Evolutionary conservation across 1,139 yeast genomes (phyloP), one percentile per base, ranked within the genome.

Genomic region (Candida sanyaensis): DNA sequence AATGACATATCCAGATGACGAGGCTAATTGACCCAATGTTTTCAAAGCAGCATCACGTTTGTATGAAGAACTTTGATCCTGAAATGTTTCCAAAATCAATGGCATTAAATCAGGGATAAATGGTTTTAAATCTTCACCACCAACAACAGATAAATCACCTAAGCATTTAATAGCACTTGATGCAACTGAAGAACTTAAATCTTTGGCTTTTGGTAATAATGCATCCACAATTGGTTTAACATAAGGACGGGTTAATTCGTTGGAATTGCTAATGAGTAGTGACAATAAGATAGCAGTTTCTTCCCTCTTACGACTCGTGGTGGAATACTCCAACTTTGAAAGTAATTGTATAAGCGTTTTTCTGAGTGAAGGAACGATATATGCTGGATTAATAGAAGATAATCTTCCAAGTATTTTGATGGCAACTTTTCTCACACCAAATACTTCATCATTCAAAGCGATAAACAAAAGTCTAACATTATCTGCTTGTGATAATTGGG

Each of bases 1-100:
- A 37, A 95, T 91, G 12, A 93, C 99, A 63, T 93, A 93, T 1
- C 98, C 97, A 0, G 97, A 86, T 2, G 96, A 87, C 13, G 93
- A 83, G 0, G 98, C 84, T 33, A 95, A 70, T 60, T 92, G 96
- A 2, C 97, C 97, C 48, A 95, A 69, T 0, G 98, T 82, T 57
- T 83, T 84, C 55, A 95, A 72, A 0, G 98, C 97, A 0, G 97
- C 92, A 61, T 91, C 96, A 58, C 98, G 76, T 61, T 91, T 92
- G 57, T 81, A 79, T 0, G 88, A 81, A 11, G 96, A 87, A 45
- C 96, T 87, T 64, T 91, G 97, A 56, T 93, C 98, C 61, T 90
- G 96, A 52, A 93, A 84, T 1, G 96, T 88, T 31, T 86, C 96
- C 44, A 95, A 73, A 42, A 95, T 81, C 34, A 93, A 70, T 0